Evolutionary conservation across 331 rosid species (phyloP).

Genomic region (Phaseolus coccineus): DNA sequence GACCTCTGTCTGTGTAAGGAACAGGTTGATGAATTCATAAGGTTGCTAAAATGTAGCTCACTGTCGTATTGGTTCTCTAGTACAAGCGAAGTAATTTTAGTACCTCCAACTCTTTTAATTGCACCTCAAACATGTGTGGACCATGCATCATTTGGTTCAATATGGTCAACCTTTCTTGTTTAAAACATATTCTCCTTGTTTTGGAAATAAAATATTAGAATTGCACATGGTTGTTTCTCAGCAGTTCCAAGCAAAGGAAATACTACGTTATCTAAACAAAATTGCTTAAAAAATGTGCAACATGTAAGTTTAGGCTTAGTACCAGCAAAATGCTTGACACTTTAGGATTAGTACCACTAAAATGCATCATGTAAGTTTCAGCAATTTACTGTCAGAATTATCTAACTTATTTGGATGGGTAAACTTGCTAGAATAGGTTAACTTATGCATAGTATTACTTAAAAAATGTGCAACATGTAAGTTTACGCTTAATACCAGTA

Average conservation of each 20-base stretch:
- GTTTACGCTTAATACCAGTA: no score
- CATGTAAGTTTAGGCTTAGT: not conserved
- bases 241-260: not conserved
- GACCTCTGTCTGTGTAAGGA: no score
- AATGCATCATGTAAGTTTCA: no score
- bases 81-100: slow-evolving; percentile 16
- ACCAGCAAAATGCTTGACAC: no score
- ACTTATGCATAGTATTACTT: no score
- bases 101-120: not conserved
- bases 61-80: not conserved
- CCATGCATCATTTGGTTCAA: slow-evolving; percentile 13
- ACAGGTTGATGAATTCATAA: not conserved
- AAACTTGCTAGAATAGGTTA: no score
- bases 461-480: no score
- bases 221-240: not conserved
- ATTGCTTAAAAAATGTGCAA: not conserved
- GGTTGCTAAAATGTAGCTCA: not conserved
- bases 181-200: not conserved
- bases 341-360: no score
- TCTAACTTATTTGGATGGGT: no score
- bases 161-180: slow-evolving; percentile 1
- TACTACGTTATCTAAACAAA: not conserved
- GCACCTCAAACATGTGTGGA: not conserved
- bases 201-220: not conserved
- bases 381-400: no score